Conservation (phyloP, 208 protist genomes). For the Porcisia deanei region DNA sequence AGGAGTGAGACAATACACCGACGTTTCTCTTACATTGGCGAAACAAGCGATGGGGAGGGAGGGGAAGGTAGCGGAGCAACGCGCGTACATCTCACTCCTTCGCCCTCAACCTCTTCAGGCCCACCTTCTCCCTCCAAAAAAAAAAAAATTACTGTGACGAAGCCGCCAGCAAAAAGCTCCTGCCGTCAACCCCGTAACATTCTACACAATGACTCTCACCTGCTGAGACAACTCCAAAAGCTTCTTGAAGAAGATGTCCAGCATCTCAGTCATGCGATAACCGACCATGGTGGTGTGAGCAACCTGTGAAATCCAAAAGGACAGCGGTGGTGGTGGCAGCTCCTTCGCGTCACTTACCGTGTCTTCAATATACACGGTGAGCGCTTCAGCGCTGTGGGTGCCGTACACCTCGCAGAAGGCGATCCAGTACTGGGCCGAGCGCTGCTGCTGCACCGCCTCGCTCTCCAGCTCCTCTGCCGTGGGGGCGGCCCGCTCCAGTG, state of each 20-base stretch:
- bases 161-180: too few species aligned
- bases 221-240: conserved; percentile 42
- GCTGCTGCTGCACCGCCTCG: conserved; percentile 45
- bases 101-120: too few species aligned
- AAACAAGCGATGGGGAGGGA: too few species aligned
- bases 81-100: too few species aligned
- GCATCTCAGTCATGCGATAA: conserved; percentile 39
- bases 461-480: conserved; percentile 34
- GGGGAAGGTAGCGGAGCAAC: too few species aligned
- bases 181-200: neutral
- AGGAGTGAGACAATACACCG: too few species aligned
- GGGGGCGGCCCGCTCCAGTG: conserved; percentile 8
- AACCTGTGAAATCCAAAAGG: conserved; percentile 51
- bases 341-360: conserved; percentile 38
- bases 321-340: conserved; percentile 53
- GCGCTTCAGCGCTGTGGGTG: conserved; percentile 46
- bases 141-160: too few species aligned
- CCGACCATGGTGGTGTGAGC: conserved; percentile 49
- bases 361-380: conserved; percentile 63
- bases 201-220: conserved; percentile 45
- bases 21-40: too few species aligned
- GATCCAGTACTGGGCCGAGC: conserved; percentile 64
- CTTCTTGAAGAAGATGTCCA: conserved; percentile 52
- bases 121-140: neutral
- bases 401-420: conserved; percentile 82